Conservation (phyloP, 768 basidiomycete species). For the Amyloporia xantha region DNA sequence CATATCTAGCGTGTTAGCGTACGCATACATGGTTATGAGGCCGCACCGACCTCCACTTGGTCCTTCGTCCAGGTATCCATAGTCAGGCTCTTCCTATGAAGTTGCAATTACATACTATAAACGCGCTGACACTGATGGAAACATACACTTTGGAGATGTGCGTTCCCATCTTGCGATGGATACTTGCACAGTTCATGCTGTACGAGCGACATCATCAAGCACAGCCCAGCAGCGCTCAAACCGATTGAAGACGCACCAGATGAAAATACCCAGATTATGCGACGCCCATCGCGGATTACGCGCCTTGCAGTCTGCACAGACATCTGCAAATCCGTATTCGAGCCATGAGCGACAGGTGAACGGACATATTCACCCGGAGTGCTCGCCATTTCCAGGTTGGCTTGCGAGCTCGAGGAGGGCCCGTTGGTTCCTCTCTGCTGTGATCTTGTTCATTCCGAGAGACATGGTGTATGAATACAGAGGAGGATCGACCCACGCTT, state of each 20-base stretch:
- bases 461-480: no score
- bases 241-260: conserved; percentile 67
- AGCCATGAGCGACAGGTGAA: not conserved
- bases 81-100: conserved; percentile 76
- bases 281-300: conserved; percentile 86
- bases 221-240: no score
- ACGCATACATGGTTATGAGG: no score
- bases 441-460: conserved; percentile 58
- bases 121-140: not conserved
- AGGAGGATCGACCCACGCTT: no score
- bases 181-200: conserved; percentile 82
- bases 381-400: conserved; percentile 76
- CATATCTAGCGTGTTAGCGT: no score
- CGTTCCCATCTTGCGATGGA: conserved; percentile 92
- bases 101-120: not conserved
- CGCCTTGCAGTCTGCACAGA: conserved; percentile 90
- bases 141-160: conserved; percentile 89
- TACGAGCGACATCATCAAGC: conserved; percentile 25
- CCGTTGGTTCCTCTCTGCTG: conserved; percentile 59
- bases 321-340: conserved; percentile 43
- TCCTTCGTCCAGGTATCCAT: conserved; percentile 86
- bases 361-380: not conserved
- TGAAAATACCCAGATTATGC: conserved; percentile 81
- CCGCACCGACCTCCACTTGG: conserved; percentile 78
- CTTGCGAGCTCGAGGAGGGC: conserved; percentile 59